Percentiles rank a stretch among this genome's conserved stretches.
Conservation (phyloP, 257 asterid species). For the Dorcoceras hygrometricum region DNA sequence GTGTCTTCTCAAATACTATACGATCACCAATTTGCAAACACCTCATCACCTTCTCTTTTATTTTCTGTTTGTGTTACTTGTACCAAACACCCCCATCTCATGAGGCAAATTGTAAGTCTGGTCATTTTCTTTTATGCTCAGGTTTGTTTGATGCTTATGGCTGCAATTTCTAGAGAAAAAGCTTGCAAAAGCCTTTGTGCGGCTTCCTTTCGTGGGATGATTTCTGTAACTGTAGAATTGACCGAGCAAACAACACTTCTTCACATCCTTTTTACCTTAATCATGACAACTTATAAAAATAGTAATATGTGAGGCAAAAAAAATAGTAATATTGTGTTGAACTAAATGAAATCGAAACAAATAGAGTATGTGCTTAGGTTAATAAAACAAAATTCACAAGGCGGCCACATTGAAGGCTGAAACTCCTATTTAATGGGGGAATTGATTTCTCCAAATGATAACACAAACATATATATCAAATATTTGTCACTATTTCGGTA, state of each 20-base stretch:
- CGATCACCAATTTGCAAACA: conserved; percentile 7
- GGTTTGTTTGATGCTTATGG: not conserved
- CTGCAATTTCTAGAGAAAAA: not conserved
- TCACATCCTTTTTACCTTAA: conserved; percentile 9
- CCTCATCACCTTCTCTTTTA: not conserved
- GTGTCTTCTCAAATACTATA: not conserved
- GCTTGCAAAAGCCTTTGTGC: not conserved
- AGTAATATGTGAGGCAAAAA: too few species aligned
- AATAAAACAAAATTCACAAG: too few species aligned
- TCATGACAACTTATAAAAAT: not conserved
- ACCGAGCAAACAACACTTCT: not conserved
- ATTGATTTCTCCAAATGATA: not conserved
- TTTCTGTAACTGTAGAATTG: conserved; percentile 12
- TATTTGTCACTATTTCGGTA: not conserved
- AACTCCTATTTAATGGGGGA: not conserved
- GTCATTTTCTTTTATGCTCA: not conserved
- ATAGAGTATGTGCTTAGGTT: too few species aligned
- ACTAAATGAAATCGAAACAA: not conserved
- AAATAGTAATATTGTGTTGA: not conserved
- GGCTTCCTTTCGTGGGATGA: not conserved
- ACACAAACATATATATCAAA: not conserved
- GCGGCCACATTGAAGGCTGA: not conserved
- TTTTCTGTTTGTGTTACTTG: not conserved
- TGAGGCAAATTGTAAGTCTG: conserved; percentile 1
- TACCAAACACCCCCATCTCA: conserved; percentile 7